Conservation (phyloP, 371 early-diverging fungal genomes). For the Mortierella polycephala region DNA sequence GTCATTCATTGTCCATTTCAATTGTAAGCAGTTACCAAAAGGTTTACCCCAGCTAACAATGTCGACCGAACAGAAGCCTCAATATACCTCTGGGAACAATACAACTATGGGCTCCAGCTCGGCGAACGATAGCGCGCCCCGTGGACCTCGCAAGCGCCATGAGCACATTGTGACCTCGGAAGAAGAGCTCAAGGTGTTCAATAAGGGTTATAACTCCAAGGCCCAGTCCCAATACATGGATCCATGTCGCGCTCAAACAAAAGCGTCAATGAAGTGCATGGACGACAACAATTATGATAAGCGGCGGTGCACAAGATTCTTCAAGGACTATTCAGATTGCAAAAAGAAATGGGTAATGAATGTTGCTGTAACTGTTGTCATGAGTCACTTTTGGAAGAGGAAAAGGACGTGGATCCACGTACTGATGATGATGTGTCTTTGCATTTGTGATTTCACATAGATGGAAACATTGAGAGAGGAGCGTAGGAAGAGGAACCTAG, state of each 20-base stretch:
- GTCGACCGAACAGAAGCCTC: no score
- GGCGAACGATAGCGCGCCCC: constrained; percentile 3
- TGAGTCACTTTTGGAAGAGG: no score
- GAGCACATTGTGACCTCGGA: constrained; percentile 44
- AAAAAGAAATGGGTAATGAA: constrained; percentile 70
- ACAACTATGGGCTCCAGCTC: no score
- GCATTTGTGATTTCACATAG: background rate
- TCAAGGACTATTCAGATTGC: constrained; percentile 73
- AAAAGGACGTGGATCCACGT: background rate
- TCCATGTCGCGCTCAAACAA: constrained; percentile 70
- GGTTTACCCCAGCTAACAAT: no score
- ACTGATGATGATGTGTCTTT: no score
- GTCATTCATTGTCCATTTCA: no score
- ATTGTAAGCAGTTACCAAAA: no score
- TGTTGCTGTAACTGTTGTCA: no score
- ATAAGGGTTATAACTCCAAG: constrained; percentile 65
- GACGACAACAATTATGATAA: constrained; percentile 72
- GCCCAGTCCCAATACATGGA: constrained; percentile 71
- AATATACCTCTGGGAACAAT: no score
- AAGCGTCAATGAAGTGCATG: constrained; percentile 72
- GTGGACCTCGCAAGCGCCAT: constrained; percentile 29
- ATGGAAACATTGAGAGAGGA: constrained; percentile 44
- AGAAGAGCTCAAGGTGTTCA: constrained; percentile 59
- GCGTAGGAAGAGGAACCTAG: constrained; percentile 43
- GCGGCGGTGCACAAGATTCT: constrained; percentile 65